Evolutionary conservation across 768 basidiomycete species (phyloP).

Genomic region (Hypholoma sublateritium): DNA sequence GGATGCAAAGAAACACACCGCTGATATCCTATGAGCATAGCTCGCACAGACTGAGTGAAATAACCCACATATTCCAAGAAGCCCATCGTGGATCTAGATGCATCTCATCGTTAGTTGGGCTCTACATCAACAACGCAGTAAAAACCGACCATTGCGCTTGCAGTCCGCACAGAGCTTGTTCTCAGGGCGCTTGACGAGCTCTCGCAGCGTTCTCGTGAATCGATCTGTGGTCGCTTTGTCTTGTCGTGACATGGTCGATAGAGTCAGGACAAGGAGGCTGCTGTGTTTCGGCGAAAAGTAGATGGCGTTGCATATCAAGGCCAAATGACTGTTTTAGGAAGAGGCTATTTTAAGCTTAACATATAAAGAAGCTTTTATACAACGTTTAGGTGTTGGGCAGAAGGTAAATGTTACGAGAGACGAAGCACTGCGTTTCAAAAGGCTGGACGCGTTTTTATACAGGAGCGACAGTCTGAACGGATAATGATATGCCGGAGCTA

Average conservation of each 20-base stretch:
- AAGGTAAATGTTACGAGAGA: too few species aligned
- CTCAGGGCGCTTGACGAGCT: conserved; percentile 84
- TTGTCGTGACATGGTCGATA: conserved; percentile 46
- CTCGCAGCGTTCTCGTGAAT: conserved; percentile 76
- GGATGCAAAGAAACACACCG: conserved; percentile 93
- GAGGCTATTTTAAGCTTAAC: not conserved
- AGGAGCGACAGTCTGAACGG: too few species aligned
- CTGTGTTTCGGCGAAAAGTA: conserved; percentile 4
- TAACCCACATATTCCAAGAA: conserved; percentile 87
- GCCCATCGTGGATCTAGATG: conserved; percentile 92
- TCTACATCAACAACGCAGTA: conserved; percentile 3
- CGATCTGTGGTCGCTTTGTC: conserved; percentile 87
- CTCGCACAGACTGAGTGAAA: not conserved
- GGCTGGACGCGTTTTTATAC: too few species aligned
- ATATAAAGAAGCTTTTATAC: not conserved
- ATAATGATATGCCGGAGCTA: too few species aligned
- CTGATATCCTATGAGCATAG: conserved; percentile 35
- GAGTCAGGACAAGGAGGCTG: conserved; percentile 5
- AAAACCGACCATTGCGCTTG: conserved; percentile 82
- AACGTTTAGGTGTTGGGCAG: not conserved
- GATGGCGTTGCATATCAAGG: conserved; percentile 8
- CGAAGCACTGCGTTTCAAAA: too few species aligned
- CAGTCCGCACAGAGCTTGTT: conserved; percentile 97
- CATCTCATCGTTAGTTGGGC: not conserved
- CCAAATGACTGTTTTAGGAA: conserved; percentile 1